Evolutionary conservation across 2,329 filamentous ascomycete species (phyloP).

Genomic region (Aspergillus sp.): DNA sequence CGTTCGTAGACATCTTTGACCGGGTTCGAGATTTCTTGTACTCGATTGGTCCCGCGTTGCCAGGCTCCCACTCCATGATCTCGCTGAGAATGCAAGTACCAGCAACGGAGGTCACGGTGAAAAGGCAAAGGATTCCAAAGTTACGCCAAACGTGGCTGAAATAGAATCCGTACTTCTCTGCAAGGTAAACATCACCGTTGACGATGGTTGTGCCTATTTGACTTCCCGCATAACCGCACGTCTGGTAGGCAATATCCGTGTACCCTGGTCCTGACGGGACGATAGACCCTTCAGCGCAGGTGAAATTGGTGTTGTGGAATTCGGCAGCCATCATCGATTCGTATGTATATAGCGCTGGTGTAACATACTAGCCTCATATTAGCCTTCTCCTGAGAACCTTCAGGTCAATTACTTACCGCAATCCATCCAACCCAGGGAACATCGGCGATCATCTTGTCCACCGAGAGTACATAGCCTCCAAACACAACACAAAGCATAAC

Average conservation of each 20-base stretch:
- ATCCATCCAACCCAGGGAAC: slow-evolving; percentile 66
- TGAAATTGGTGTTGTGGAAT: slow-evolving; percentile 54
- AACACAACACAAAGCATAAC: slow-evolving; percentile 61
- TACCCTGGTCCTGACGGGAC: slow-evolving; percentile 56
- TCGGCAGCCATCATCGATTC: slow-evolving; percentile 66
- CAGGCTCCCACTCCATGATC: slow-evolving; percentile 57
- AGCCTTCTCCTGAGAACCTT: slow-evolving; percentile 15
- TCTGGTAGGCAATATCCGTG: slow-evolving; percentile 54
- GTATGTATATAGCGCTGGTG: slow-evolving; percentile 57
- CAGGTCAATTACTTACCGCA: slow-evolving; percentile 22
- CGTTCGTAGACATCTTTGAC: slow-evolving; percentile 8
- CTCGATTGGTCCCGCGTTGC: slow-evolving; percentile 62
- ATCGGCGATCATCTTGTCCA: slow-evolving; percentile 53
- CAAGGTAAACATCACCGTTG: slow-evolving; percentile 54
- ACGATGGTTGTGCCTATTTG: slow-evolving; percentile 50
- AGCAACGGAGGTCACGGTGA: slow-evolving; percentile 66
- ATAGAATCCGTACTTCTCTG: slow-evolving; percentile 50
- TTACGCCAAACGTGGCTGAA: slow-evolving; percentile 65
- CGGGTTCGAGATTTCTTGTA: slow-evolving; percentile 60
- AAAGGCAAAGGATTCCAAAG: slow-evolving; percentile 72
- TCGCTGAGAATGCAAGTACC: slow-evolving; percentile 69
- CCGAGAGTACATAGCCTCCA: slow-evolving; percentile 62
- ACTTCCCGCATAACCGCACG: slow-evolving; percentile 57
- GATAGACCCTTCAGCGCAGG: slow-evolving; percentile 55
- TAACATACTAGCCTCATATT: slow-evolving; percentile 37